phyloP scores from a whole-genome alignment of 352 stramenopile genomes.

The Pythium periplocum region DNA sequence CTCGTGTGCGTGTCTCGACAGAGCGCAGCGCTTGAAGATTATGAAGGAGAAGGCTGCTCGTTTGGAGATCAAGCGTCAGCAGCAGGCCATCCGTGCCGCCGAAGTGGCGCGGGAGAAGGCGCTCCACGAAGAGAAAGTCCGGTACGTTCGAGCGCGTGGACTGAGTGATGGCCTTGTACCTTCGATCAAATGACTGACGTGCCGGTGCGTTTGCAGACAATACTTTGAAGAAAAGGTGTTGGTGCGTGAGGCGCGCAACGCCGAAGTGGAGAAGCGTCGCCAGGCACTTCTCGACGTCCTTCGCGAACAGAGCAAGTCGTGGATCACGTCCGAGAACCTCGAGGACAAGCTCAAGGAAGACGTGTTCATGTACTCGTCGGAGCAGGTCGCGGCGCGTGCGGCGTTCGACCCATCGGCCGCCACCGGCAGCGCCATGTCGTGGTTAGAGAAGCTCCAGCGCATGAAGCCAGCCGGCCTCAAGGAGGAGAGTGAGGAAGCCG shows the following conservation, averaged over 20 bases:
- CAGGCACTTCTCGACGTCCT: slow-evolving; percentile 57
- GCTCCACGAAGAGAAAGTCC: slow-evolving; percentile 72
- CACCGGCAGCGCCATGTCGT: slow-evolving; percentile 71
- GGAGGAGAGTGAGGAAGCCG: slow-evolving; percentile 8
- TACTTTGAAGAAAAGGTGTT: slow-evolving; percentile 79
- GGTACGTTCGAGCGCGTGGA: slow-evolving; percentile 19
- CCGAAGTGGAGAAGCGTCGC: slow-evolving; percentile 62
- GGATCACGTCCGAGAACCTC: slow-evolving; percentile 72
- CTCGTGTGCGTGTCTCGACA: slow-evolving; percentile 7
- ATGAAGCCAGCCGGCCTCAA: slow-evolving; percentile 74
- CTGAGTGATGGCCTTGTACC: slow-evolving; percentile 1
- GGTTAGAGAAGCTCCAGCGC: slow-evolving; percentile 83
- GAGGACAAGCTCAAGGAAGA: slow-evolving; percentile 80
- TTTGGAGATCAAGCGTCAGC: slow-evolving; percentile 84
- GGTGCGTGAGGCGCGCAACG: slow-evolving; percentile 55
- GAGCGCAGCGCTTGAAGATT: slow-evolving; percentile 72
- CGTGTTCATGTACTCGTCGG: slow-evolving; percentile 80
- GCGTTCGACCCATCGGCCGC: slow-evolving; percentile 65
- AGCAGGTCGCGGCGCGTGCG: slow-evolving; percentile 57
- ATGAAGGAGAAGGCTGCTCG: slow-evolving; percentile 85
- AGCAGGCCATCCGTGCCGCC: slow-evolving; percentile 76
- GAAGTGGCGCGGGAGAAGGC: slow-evolving; percentile 79
- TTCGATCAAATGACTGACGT: not conserved
- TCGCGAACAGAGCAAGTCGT: slow-evolving; percentile 53
- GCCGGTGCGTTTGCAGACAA: slow-evolving; percentile 24